Conservation (phyloP, 345 rosid genomes). For the Clausena lansium region DNA sequence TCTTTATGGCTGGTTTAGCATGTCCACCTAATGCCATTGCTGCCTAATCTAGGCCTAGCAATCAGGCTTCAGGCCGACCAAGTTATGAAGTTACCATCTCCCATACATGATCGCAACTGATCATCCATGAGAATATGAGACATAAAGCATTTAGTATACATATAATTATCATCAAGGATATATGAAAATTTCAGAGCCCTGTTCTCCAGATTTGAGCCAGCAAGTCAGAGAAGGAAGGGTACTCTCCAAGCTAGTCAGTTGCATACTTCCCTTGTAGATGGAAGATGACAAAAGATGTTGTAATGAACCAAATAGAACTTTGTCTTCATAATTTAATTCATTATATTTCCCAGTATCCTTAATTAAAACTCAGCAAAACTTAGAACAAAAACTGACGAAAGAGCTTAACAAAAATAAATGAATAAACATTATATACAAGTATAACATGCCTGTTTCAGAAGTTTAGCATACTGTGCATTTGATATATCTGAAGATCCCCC, state of each 20-base stretch:
- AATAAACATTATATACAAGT: background rate
- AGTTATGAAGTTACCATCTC: background rate
- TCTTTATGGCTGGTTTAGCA: background rate
- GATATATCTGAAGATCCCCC: slow-evolving; percentile 28
- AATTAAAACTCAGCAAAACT: background rate
- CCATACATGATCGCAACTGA: background rate
- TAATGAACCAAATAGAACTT: background rate
- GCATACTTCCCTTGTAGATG: background rate
- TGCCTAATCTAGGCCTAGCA: background rate
- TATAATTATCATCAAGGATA: background rate
- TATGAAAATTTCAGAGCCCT: background rate
- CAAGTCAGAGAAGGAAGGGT: background rate
- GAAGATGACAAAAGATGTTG: background rate
- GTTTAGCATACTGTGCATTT: slow-evolving; percentile 30
- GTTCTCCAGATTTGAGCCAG: background rate
- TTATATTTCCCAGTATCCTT: background rate
- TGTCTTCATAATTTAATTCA: background rate
- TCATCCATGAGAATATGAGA: background rate
- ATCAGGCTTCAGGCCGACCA: background rate
- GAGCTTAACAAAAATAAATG: background rate
- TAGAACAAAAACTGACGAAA: background rate
- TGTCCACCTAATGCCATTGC: background rate
- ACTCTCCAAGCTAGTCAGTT: background rate
- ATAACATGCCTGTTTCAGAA: slow-evolving; percentile 34
- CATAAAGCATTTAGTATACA: background rate